Conservation (phyloP, 192 early-diverging fungal genomes). For the Physocladia obscura region DNA sequence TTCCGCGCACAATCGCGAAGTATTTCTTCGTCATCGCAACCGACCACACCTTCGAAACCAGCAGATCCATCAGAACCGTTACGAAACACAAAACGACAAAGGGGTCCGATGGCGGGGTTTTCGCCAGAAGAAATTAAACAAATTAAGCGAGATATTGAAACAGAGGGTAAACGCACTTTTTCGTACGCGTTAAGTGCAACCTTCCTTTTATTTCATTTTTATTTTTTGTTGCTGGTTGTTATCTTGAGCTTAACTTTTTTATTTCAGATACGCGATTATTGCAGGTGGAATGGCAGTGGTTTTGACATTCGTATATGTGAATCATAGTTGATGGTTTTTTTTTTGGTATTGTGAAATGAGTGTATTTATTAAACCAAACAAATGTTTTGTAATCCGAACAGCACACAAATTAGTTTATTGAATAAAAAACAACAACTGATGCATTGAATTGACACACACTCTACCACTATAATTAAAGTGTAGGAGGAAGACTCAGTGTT, state of each 20-base stretch:
- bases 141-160: conserved; percentile 21
- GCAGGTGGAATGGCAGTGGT: conserved; percentile 22
- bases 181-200: not conserved
- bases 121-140: conserved; percentile 9
- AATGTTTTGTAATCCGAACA: too few species aligned
- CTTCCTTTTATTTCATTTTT: too few species aligned
- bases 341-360: too few species aligned
- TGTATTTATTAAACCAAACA: too few species aligned
- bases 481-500: too few species aligned
- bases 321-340: too few species aligned
- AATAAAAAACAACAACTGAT: too few species aligned
- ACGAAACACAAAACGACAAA: not conserved
- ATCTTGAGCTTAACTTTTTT: not conserved
- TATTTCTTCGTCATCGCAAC: not conserved
- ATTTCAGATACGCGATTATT: conserved; percentile 20
- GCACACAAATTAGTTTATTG: too few species aligned
- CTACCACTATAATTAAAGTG: too few species aligned
- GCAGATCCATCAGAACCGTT: not conserved
- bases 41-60: not conserved
- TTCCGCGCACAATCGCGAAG: conserved; percentile 12
- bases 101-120: conserved; percentile 20
- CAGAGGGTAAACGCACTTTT: not conserved
- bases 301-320: not conserved
- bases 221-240: not conserved
- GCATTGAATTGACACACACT: too few species aligned